phyloP scores from a whole-genome alignment of 345 rosid genomes.

The Salix purpurea region DNA sequence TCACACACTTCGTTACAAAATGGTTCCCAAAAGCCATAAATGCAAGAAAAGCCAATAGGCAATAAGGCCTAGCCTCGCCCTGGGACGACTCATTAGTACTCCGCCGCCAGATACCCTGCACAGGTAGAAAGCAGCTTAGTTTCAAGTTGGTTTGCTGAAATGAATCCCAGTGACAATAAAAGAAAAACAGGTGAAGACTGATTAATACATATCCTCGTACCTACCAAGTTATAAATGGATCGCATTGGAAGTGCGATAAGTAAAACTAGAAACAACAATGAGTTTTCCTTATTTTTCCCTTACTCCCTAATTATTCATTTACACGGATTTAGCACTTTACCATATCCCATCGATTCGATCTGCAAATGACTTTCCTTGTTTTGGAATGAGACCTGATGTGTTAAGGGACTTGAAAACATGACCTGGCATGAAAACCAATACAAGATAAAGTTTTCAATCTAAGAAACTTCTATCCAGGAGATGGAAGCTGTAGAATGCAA shows the following conservation, averaged over 20 bases:
- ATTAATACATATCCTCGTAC: no score
- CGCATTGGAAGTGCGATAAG: no score
- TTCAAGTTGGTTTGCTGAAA: neutral
- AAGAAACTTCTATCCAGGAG: neutral
- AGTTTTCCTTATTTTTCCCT: neutral
- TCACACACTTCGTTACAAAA: slow-evolving; percentile 39
- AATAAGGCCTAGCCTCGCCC: slow-evolving; percentile 74
- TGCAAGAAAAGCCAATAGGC: slow-evolving; percentile 75
- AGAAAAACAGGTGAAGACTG: no score
- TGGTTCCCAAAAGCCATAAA: slow-evolving; percentile 69
- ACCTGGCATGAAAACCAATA: slow-evolving; percentile 40
- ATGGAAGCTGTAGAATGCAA: slow-evolving; percentile 6
- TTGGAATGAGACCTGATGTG: slow-evolving; percentile 80
- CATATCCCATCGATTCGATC: slow-evolving; percentile 89
- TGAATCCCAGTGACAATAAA: neutral
- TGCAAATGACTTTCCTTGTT: slow-evolving; percentile 80
- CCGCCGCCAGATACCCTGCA: slow-evolving; percentile 84
- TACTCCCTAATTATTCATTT: neutral
- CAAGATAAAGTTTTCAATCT: neutral
- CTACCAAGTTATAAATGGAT: no score
- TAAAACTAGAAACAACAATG: neutral
- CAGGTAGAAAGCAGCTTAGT: slow-evolving; percentile 14
- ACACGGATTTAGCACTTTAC: slow-evolving; percentile 31
- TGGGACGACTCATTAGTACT: slow-evolving; percentile 69
- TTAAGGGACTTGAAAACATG: slow-evolving; percentile 80